A percentile compares a stretch with the other conserved stretches of the same genome.
Conservation (phyloP, 1,139 yeast genomes). For the Nakaseomyces sp. region DNA sequence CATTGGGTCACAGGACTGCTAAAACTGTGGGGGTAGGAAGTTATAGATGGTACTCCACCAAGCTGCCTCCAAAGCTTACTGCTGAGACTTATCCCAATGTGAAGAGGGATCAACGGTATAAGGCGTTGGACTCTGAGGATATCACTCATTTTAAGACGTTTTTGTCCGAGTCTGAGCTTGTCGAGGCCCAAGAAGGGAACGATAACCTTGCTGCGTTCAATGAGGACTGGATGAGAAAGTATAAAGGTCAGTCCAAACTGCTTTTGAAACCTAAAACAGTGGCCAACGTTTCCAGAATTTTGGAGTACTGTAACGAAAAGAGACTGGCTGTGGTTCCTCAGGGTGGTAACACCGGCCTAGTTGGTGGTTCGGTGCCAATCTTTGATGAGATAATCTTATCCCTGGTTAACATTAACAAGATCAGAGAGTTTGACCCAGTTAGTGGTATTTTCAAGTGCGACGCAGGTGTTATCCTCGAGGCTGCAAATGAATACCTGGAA, state of each 20-base stretch:
- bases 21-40: background rate
- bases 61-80: conserved; percentile 33
- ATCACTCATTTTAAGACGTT: conserved; percentile 53
- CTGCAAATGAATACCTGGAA: conserved; percentile 69
- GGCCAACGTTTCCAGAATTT: conserved; percentile 65
- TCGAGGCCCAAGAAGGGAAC: conserved; percentile 38
- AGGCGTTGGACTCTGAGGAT: conserved; percentile 46
- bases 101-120: conserved; percentile 38
- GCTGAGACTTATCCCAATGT: conserved; percentile 55
- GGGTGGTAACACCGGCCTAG: conserved; percentile 95
- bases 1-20: background rate
- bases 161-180: conserved; percentile 41
- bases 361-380: conserved; percentile 90
- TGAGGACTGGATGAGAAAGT: conserved; percentile 96
- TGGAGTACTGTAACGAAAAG: conserved; percentile 73
- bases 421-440: conserved; percentile 71
- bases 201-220: conserved; percentile 55
- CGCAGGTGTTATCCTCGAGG: conserved; percentile 84
- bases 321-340: conserved; percentile 87
- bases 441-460: conserved; percentile 84
- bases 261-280: conserved; percentile 81
- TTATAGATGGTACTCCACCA: conserved; percentile 4
- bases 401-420: conserved; percentile 60
- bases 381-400: conserved; percentile 84
- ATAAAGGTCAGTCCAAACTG: conserved; percentile 74